Evolutionary conservation across 208 protist genomes (phyloP).

Genomic region (Pavlovales sp.): DNA sequence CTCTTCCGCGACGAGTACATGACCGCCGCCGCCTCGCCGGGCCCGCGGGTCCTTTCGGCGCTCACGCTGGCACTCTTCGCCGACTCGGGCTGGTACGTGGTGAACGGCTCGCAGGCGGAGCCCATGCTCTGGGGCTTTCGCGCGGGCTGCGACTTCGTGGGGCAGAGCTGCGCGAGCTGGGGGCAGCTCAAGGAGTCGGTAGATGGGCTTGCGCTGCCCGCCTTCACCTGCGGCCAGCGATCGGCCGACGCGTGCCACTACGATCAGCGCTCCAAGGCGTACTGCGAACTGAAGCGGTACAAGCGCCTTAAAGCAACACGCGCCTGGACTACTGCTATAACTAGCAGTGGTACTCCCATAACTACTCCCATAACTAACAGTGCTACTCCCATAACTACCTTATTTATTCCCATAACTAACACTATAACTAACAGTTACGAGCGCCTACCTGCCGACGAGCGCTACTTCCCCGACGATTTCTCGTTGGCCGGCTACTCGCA

Average conservation of each 20-base stretch:
- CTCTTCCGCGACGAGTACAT: slow-evolving; percentile 30
- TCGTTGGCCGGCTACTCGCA: neutral
- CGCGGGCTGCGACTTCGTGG: neutral
- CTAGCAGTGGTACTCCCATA: too few relatives aligned
- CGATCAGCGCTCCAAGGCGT: neutral
- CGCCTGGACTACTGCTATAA: too few relatives aligned
- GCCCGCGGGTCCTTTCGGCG: neutral
- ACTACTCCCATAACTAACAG: too few relatives aligned
- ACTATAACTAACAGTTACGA: too few relatives aligned
- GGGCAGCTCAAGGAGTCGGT: neutral
- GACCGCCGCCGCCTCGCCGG: slow-evolving; percentile 5
- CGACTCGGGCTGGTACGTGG: slow-evolving; percentile 24
- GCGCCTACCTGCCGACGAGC: neutral
- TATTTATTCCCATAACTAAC: too few relatives aligned
- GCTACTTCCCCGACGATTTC: neutral
- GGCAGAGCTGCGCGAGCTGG: neutral
- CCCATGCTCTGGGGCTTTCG: neutral
- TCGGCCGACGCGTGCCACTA: neutral
- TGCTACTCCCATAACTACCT: too few relatives aligned
- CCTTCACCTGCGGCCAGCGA: neutral
- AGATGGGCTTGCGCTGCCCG: neutral
- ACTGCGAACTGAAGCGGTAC: neutral
- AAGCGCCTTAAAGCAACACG: too few relatives aligned
- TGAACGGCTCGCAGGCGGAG: neutral
- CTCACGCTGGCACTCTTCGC: slow-evolving; percentile 6